These are phyloP conservation scores for Colletotrichum paranaense DNA, from an alignment of 2,329 filamentous ascomycete genomes.

Conservation along the genomic window DNA sequence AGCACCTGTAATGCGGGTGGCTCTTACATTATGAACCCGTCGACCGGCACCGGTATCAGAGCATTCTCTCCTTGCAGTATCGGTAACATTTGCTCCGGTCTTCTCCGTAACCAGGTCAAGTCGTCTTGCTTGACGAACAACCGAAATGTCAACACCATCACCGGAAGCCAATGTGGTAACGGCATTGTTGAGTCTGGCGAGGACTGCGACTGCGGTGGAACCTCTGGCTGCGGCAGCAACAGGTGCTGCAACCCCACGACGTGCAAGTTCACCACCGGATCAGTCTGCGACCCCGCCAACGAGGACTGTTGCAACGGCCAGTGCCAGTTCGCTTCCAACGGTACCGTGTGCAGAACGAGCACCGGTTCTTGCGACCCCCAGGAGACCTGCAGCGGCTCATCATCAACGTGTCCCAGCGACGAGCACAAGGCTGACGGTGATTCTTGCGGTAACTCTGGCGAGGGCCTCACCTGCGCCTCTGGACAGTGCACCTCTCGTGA, in stretches of 20 bases:
- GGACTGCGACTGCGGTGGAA: conserved; percentile 94
- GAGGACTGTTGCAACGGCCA: conserved; percentile 80
- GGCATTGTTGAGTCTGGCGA: conserved; percentile 92
- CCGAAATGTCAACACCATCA: conserved; percentile 82
- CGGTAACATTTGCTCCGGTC: conserved; percentile 92
- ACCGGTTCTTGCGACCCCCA: conserved; percentile 86
- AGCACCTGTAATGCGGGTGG: conserved; percentile 78
- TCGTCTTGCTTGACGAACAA: conserved; percentile 86
- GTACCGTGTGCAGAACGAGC: conserved; percentile 82
- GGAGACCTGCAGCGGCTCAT: conserved; percentile 82
- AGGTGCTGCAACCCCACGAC: conserved; percentile 86
- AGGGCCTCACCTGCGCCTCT: conserved; percentile 81
- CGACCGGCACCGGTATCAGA: conserved; percentile 77
- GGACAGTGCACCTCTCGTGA: conserved; percentile 96
- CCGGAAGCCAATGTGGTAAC: conserved; percentile 90
- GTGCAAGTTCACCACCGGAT: conserved; percentile 81
- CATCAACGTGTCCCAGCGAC: conserved; percentile 81
- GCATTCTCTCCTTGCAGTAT: conserved; percentile 89
- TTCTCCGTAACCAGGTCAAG: conserved; percentile 82
- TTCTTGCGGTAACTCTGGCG: conserved; percentile 73
- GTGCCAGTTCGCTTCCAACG: conserved; percentile 75
- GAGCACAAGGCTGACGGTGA: conserved; percentile 75
- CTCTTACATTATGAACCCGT: conserved; percentile 97
- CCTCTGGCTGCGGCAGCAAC: conserved; percentile 77
- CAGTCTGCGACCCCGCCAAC: conserved; percentile 84